A percentile compares a stretch with the other conserved stretches of the same genome.
phyloP scores from a whole-genome alignment of 1,284 basidiomycete genomes.

The Rhodotorula sp. region DNA sequence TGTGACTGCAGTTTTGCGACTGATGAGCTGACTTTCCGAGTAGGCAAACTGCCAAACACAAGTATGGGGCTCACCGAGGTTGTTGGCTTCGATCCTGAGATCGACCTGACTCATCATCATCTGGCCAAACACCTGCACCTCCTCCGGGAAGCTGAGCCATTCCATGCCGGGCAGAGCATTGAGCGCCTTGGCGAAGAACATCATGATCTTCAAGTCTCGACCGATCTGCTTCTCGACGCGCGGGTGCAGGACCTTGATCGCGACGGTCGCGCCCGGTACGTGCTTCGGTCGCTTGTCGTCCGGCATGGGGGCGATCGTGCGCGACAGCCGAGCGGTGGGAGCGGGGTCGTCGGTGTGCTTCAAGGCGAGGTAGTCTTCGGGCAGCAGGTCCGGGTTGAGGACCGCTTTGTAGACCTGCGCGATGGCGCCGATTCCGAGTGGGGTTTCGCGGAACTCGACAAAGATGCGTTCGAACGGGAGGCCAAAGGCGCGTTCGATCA shows the following conservation, averaged over 20 bases:
- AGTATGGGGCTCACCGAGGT: conserved; percentile 55
- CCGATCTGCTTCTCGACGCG: conserved; percentile 73
- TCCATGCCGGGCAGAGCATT: conserved; percentile 86
- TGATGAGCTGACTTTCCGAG: too few relatives aligned
- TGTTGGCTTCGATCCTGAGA: conserved; percentile 83
- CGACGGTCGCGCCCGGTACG: conserved; percentile 76
- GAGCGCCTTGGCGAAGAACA: conserved; percentile 79
- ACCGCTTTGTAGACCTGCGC: conserved; percentile 90
- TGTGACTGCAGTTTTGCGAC: conserved; percentile 49
- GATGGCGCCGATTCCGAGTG: conserved; percentile 97
- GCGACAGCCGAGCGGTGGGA: conserved; percentile 42
- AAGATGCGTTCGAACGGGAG: conserved; percentile 78
- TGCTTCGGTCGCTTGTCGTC: conserved; percentile 52
- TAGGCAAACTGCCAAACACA: not conserved
- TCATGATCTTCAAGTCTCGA: conserved; percentile 90
- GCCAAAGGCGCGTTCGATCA: conserved; percentile 81
- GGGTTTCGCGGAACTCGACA: conserved; percentile 78
- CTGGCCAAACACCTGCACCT: conserved; percentile 88
- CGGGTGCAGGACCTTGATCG: conserved; percentile 95
- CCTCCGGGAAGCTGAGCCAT: conserved; percentile 94
- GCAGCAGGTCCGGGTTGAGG: conserved; percentile 76
- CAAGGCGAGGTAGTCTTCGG: conserved; percentile 53
- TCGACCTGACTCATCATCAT: conserved; percentile 98
- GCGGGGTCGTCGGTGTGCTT: conserved; percentile 42
- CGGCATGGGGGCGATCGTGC: conserved; percentile 54